Evolutionary conservation across 441 rosid genomes (phyloP).

Genomic region (Euphorbia schlechtendalii): DNA sequence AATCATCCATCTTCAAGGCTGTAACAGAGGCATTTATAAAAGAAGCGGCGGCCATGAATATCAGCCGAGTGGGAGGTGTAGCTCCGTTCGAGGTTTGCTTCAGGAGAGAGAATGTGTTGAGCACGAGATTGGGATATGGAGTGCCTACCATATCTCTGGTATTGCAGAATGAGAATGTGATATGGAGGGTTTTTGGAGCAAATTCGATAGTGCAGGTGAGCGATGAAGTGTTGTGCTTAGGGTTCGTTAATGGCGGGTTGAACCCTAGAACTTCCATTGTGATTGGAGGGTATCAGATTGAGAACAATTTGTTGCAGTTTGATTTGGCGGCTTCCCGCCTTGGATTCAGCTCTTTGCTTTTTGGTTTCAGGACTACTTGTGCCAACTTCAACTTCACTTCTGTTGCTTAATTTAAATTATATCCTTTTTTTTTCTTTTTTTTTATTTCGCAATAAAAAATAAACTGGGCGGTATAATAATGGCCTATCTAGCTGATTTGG

Average conservation of each 20-base stretch:
- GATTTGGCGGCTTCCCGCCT: constrained; percentile 54
- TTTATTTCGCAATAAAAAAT: too few species aligned
- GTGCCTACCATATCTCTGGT: constrained; percentile 60
- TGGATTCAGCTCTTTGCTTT: constrained; percentile 59
- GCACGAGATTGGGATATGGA: constrained; percentile 51
- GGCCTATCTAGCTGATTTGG: too few species aligned
- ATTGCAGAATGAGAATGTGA: constrained; percentile 37
- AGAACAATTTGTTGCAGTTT: constrained; percentile 51
- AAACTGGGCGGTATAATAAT: too few species aligned
- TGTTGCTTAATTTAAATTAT: constrained; percentile 28
- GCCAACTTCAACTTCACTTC: constrained; percentile 75
- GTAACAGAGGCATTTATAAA: constrained; percentile 34
- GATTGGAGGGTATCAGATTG: constrained; percentile 65
- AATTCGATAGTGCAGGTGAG: constrained; percentile 63
- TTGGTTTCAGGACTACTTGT: constrained; percentile 47
- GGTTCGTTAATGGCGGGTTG: constrained; percentile 60
- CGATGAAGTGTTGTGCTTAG: constrained; percentile 49
- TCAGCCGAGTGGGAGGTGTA: constrained; percentile 37
- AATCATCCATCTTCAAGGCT: constrained; percentile 46
- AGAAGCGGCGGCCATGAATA: constrained; percentile 31
- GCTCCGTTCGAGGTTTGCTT: constrained; percentile 60
- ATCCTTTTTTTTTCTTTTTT: too few species aligned
- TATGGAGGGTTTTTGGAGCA: constrained; percentile 59
- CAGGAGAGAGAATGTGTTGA: constrained; percentile 23
- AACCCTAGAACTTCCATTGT: constrained; percentile 50